Conservation (phyloP, 2,329 filamentous ascomycete species). For the Fusarium pilosicola region DNA sequence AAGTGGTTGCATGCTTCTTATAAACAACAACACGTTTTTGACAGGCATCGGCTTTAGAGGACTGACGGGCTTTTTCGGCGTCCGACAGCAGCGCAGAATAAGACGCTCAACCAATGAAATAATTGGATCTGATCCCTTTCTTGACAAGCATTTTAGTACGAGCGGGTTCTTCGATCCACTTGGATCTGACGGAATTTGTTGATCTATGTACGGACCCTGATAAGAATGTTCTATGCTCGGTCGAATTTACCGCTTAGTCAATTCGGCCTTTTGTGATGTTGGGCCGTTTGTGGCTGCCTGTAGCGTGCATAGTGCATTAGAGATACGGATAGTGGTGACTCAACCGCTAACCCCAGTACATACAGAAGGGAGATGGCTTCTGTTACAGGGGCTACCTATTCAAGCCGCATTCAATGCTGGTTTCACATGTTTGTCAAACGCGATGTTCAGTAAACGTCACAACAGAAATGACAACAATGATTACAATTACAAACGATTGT, state of each 20-base stretch:
- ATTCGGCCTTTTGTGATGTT: background rate
- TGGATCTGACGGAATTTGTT: background rate
- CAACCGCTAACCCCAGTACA: background rate
- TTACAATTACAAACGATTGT: background rate
- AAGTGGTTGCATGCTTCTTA: background rate
- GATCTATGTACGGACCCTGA: background rate
- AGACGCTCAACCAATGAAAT: background rate
- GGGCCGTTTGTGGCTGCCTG: background rate
- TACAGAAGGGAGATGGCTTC: background rate
- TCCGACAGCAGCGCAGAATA: background rate
- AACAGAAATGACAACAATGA: background rate
- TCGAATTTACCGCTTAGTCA: conserved; percentile 14
- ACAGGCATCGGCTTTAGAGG: background rate
- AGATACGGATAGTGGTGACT: background rate
- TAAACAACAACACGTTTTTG: background rate
- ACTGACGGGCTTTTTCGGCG: conserved; percentile 7
- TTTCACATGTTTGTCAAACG: background rate
- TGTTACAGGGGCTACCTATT: background rate
- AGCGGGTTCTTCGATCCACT: background rate
- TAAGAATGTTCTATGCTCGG: background rate
- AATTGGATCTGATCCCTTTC: background rate
- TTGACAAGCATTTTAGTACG: background rate
- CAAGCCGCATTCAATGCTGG: background rate
- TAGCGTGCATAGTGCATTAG: background rate
- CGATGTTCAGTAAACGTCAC: background rate